Evolutionary conservation across 129 eudicot species (phyloP).

Genomic region (Apium graveolens): DNA sequence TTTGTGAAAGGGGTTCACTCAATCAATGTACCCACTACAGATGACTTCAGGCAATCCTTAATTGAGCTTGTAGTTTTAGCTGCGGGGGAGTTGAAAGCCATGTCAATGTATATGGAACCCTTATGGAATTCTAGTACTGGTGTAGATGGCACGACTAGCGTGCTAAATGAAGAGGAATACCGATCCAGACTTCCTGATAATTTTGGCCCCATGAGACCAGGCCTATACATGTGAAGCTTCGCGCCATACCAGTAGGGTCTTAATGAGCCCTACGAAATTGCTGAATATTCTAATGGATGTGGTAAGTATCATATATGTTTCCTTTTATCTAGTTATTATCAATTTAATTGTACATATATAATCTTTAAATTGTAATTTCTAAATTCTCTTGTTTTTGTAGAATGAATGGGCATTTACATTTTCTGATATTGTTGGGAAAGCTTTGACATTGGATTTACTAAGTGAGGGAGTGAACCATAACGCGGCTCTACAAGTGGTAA

Average conservation of each 20-base stretch:
- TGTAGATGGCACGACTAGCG: conserved; percentile 17
- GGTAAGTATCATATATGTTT: conserved; percentile 24
- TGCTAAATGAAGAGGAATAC: conserved; percentile 38
- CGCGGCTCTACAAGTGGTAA: conserved; percentile 34
- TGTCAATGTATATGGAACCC: conserved; percentile 31
- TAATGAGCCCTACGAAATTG: conserved; percentile 35
- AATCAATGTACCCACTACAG: conserved; percentile 12
- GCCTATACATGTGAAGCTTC: conserved; percentile 45
- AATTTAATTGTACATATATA: neutral
- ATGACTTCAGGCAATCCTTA: too few species aligned
- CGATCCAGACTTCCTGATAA: conserved; percentile 29
- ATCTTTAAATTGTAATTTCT: neutral
- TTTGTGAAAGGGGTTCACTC: too few species aligned
- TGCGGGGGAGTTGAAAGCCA: neutral
- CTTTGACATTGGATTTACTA: conserved; percentile 38
- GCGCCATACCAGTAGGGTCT: conserved; percentile 27
- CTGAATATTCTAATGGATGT: conserved; percentile 59
- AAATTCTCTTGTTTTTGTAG: conserved; percentile 17
- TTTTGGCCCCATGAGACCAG: conserved; percentile 21
- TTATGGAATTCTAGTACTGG: conserved; percentile 35
- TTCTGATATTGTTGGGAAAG: conserved; percentile 46
- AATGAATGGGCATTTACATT: conserved; percentile 46
- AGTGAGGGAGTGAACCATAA: conserved; percentile 35
- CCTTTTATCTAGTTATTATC: neutral
- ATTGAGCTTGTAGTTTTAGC: too few species aligned